Evolutionary conservation across 2,329 filamentous ascomycete species (phyloP), one percentile per base, ranked within the genome.

Genomic region (Blumeria hordei): DNA sequence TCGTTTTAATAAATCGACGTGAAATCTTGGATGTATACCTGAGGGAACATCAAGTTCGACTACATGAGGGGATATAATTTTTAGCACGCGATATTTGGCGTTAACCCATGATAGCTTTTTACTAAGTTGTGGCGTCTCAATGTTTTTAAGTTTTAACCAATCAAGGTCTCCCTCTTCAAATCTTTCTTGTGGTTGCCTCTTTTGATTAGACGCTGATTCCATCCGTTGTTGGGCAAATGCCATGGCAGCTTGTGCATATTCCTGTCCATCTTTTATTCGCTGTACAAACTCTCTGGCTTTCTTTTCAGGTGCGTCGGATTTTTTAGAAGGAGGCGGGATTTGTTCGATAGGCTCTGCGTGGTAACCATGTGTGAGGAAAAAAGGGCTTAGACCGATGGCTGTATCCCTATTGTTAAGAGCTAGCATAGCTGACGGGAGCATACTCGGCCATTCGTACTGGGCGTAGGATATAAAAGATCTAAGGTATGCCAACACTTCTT

Each of bases 371-470:
- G 16, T 50, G 32, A 34, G 6, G 34, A 50, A 45, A 14, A 50
- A 50, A 12, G 47, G 18, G 11, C 47, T 50, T 33, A 33, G 34
- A 6, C 43, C 43, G 6, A 50, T 12, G n/a, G 21, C 32, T 34
- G 47, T 16, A 11, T 50, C 47, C 12, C 47, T 32, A 33, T 50
- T 50, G 12, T 33, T 50, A 3, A 50, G 47, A n/a, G 47, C 47
- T 33, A 50, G 11, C 18, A 16, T 14, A 50, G 47, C 47, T 12
- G 18, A 11, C 6, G 44, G 44, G 1, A 50, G 28, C 28, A 93
- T 62, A 96, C 96, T 3, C 92, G 88, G 0, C 92, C 92, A 0
- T 90, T 96, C 62, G 96, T 68, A 6, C 95, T 70, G 11, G 95
- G 66, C 69, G 87, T 82, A 59, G 76, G 86, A 11, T 84, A 79